Evolutionary conservation across 106 monocot genomes (phyloP).

Genomic region (Iris macrosiphon): DNA sequence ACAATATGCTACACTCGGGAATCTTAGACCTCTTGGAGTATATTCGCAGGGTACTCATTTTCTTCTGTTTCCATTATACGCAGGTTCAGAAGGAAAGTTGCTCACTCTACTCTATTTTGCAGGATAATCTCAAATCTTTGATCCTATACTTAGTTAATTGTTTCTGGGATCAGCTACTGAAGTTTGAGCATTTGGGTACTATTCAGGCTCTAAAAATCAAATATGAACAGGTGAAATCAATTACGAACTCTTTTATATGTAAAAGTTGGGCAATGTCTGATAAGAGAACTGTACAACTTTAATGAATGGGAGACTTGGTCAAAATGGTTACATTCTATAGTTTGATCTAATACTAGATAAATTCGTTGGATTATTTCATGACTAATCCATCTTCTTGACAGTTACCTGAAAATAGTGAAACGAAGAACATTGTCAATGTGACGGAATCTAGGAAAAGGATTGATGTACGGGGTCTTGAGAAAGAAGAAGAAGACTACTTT

Average conservation of each 20-base stretch:
- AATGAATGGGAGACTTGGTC: background rate
- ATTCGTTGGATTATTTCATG: background rate
- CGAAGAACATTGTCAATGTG: conserved; percentile 20
- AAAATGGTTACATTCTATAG: background rate
- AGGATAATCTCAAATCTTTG: conserved; percentile 63
- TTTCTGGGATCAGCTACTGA: conserved; percentile 72
- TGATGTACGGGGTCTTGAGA: conserved; percentile 83
- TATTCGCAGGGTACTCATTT: conserved; percentile 69
- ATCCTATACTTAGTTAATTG: conserved; percentile 57
- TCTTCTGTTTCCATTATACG: background rate
- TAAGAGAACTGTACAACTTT: too few relatives aligned
- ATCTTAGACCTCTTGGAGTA: conserved; percentile 86
- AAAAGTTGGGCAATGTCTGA: too few relatives aligned
- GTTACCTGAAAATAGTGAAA: conserved; percentile 53
- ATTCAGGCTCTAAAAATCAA: conserved; percentile 70
- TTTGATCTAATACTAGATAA: background rate
- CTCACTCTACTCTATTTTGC: background rate
- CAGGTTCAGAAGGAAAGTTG: background rate
- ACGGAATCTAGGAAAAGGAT: conserved; percentile 43
- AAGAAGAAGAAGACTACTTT: conserved; percentile 98
- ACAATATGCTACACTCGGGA: conserved; percentile 93
- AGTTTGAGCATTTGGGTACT: conserved; percentile 56
- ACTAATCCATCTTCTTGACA: conserved; percentile 13
- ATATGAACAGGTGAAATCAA: conserved; percentile 89
- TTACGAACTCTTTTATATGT: too few relatives aligned